Evolutionary conservation across 768 basidiomycete species (phyloP), one percentile per base, ranked within the genome.

Genomic region (Lactarius hengduanensis): DNA sequence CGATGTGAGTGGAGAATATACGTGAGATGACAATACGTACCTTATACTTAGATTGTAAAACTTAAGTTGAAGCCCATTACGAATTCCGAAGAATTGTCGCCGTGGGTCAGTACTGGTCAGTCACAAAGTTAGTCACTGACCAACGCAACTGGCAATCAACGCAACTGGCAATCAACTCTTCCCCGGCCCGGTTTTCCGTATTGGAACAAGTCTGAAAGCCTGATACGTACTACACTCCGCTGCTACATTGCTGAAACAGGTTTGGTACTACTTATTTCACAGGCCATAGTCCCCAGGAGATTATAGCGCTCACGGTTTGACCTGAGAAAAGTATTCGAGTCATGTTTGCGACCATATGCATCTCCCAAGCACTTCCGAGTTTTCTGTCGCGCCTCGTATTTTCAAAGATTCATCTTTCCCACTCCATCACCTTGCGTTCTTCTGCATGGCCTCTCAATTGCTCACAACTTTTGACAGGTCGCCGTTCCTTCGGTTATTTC

Each of bases 11-110:
- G 8, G 30, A 61, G 36, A 36, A 34, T 28, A n/a, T 65, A 55
- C 16, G 50, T 32, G 60, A 53, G 32, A 32, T 50, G 32, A 40
- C 26, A 53, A 28, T 43, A 40, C 50, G 61, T 58, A 66, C 65
- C 61, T 59, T 28, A 66, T 59, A 59, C 61, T 20, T 58, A 41
- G 50, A 58, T 59, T 54, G 61, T 28, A 54, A 54, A 53, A 61
- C 45, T 62, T 66, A 66, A 66, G 45, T 61, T 66, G 61, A 66
- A 66, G 55, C 38, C 40, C 59, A 57, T 62, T 57, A 59, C 53
- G 53, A 57, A 57, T 57, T 57, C 34, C 41, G 41, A 54, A 30
- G 41, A 45, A 30, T 60, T 40, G 6, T 57, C 65, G 65, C 32
- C 34, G 36, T 61, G 34, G 26, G 32, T 30, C 32, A 30, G 30